Percentiles rank a stretch among this genome's conserved stretches.
These are phyloP conservation scores for Cetraspora pellucida DNA, from an alignment of 192 early-diverging fungal genomes.

Conservation along the genomic window DNA sequence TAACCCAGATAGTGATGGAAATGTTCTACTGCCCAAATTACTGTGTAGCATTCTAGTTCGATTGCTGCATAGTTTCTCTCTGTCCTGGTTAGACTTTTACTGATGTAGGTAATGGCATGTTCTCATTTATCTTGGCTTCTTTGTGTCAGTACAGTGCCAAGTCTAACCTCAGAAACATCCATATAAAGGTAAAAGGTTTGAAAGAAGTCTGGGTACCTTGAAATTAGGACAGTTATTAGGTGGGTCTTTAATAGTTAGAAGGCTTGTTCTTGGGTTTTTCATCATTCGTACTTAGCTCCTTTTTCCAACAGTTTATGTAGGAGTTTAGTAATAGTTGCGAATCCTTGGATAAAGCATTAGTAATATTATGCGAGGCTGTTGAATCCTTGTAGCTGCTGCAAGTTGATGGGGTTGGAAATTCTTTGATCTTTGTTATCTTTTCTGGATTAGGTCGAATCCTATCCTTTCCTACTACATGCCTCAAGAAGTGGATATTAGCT, in stretches of 20 bases:
- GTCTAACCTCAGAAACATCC: no score
- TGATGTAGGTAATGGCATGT: no score
- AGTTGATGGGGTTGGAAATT: background rate
- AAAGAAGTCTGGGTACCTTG: background rate
- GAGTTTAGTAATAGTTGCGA: background rate
- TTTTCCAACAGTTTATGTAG: slow-evolving; percentile 1
- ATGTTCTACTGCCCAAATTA: no score
- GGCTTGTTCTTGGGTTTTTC: background rate
- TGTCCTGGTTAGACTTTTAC: no score
- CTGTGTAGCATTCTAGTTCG: no score
- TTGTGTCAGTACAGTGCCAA: no score
- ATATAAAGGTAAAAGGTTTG: background rate
- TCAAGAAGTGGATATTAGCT: background rate
- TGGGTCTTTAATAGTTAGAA: background rate
- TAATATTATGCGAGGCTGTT: background rate
- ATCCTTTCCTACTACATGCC: background rate
- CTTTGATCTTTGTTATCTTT: background rate
- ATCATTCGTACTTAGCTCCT: background rate
- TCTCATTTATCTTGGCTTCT: no score
- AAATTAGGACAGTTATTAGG: background rate
- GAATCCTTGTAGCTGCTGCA: background rate
- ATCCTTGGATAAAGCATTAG: background rate
- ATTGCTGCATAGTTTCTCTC: no score
- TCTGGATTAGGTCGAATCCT: background rate
- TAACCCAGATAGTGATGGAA: no score